These are phyloP conservation scores for Grifola frondosa DNA, from an alignment of 1,284 basidiomycete species.

Conservation along the genomic window DNA sequence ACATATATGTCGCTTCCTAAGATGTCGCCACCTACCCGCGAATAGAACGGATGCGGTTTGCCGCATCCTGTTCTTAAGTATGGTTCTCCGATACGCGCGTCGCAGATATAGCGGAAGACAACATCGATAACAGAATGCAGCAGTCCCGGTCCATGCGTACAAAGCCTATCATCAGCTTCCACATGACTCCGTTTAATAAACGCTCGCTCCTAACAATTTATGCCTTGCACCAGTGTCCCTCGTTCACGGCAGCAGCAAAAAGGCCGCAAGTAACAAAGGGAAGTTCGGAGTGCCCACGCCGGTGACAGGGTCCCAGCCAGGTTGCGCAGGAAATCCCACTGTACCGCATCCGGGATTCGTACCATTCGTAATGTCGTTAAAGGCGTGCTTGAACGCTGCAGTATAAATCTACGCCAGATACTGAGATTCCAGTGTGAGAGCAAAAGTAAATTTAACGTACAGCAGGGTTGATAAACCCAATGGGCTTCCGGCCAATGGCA, in stretches of 20 bases:
- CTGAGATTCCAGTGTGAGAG: neutral
- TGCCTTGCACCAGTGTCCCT: no score
- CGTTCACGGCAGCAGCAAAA: slow-evolving; percentile 15
- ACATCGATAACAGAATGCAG: no score
- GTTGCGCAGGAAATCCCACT: slow-evolving; percentile 43
- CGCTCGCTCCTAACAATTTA: no score
- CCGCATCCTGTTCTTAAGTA: no score
- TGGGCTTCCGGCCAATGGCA: slow-evolving; percentile 42
- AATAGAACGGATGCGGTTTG: no score
- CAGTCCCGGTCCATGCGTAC: no score
- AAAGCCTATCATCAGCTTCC: no score
- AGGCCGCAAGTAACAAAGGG: slow-evolving; percentile 11
- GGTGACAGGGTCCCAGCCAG: slow-evolving; percentile 58
- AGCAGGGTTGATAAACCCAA: slow-evolving; percentile 60
- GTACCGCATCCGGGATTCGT: slow-evolving; percentile 43
- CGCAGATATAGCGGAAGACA: no score
- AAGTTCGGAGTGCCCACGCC: slow-evolving; percentile 34
- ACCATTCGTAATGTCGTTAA: slow-evolving; percentile 49
- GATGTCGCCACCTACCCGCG: no score
- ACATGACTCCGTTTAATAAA: no score
- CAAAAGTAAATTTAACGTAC: slow-evolving; percentile 34
- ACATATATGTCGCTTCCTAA: no score
- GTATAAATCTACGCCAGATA: slow-evolving; percentile 37
- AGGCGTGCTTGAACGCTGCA: slow-evolving; percentile 34
- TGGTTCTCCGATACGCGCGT: no score